Evolutionary conservation across 495 filamentous ascomycete genomes (phyloP).

Genomic region (Penicillium odoratum): DNA sequence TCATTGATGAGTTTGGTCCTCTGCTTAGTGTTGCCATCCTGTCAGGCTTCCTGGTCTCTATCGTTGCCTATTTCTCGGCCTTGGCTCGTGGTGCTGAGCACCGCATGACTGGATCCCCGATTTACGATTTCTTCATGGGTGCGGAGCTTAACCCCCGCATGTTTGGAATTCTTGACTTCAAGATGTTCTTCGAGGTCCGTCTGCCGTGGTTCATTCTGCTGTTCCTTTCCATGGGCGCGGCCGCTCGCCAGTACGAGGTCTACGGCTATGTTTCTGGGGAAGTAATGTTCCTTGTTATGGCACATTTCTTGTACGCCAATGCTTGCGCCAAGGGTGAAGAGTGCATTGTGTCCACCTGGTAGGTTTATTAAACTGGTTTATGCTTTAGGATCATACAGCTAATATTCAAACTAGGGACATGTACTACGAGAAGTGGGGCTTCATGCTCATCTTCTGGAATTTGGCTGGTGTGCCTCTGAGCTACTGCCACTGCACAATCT

Average conservation of each 20-base stretch:
- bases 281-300: conserved; percentile 84
- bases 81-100: conserved; percentile 77
- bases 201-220: conserved; percentile 96
- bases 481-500: conserved; percentile 97
- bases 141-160: conserved; percentile 95
- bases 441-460: conserved; percentile 99
- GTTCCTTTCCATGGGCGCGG: conserved; percentile 71
- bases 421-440: conserved; percentile 99
- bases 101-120: conserved; percentile 85
- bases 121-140: conserved; percentile 99
- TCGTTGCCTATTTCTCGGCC: conserved; percentile 84
- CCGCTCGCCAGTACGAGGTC: conserved; percentile 81
- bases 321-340: conserved; percentile 97
- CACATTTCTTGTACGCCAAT: conserved; percentile 94
- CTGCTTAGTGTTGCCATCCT: conserved; percentile 88
- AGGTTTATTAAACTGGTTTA: conserved; percentile 16
- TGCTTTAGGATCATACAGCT: background rate
- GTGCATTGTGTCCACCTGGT: conserved; percentile 89
- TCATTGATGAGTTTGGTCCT: conserved; percentile 94
- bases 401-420: conserved; percentile 66
- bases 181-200: conserved; percentile 99
- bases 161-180: conserved; percentile 92
- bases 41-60: conserved; percentile 75
- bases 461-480: conserved; percentile 90
- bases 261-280: conserved; percentile 93